phyloP scores from a whole-genome alignment of 768 basidiomycete genomes.

The Lyophyllum shimeji region DNA sequence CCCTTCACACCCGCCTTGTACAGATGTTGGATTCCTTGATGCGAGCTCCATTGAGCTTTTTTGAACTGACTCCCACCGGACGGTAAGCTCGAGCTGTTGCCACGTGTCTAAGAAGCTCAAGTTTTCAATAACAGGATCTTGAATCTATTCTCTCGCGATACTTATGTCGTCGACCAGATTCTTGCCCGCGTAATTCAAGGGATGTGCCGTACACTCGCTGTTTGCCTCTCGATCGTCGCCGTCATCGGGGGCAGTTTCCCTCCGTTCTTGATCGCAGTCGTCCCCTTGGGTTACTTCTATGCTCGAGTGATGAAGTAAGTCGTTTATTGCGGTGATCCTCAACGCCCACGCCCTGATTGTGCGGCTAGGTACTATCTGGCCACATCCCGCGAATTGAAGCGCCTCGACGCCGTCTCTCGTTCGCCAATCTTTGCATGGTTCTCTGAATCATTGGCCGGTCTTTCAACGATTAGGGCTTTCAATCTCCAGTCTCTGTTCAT shows the following conservation, averaged over 20 bases:
- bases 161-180: slow-evolving; percentile 82
- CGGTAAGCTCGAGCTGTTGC: slow-evolving; percentile 41
- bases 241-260: slow-evolving; percentile 87
- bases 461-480: slow-evolving; percentile 85
- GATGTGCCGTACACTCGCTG: slow-evolving; percentile 63
- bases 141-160: slow-evolving; percentile 90
- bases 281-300: slow-evolving; percentile 83
- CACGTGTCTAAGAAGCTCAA: not conserved
- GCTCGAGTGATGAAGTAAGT: slow-evolving; percentile 73
- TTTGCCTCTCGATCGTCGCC: slow-evolving; percentile 56
- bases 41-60: slow-evolving; percentile 83
- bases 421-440: slow-evolving; percentile 93
- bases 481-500: slow-evolving; percentile 68
- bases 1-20: not conserved
- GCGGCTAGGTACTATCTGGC: slow-evolving; percentile 77
- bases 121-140: slow-evolving; percentile 55
- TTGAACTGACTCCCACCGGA: slow-evolving; percentile 86
- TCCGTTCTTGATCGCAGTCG: slow-evolving; percentile 70
- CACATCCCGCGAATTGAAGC: slow-evolving; percentile 85
- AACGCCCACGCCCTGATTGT: not conserved
- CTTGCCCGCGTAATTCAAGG: slow-evolving; percentile 75
- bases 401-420: slow-evolving; percentile 83
- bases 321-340: not conserved
- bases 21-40: slow-evolving; percentile 83
- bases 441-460: slow-evolving; percentile 71